Percentiles rank a stretch among this genome's conserved stretches.
phyloP scores from a whole-genome alignment of 179 eudicot genomes.

The Amaranthus tricolor region DNA sequence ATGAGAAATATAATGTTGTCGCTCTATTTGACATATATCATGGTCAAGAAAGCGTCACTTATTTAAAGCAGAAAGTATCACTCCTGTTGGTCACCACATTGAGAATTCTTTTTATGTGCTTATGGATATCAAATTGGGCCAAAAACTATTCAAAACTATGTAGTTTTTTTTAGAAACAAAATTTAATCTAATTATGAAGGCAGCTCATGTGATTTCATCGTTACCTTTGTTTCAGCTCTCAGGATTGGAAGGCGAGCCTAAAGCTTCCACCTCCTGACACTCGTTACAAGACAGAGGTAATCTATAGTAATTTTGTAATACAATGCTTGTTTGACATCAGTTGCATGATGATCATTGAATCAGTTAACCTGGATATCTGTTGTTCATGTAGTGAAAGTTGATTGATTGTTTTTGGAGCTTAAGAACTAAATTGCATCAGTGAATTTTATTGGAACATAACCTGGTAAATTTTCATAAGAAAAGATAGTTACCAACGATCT shows the following conservation, averaged over 20 bases:
- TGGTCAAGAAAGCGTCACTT: neutral
- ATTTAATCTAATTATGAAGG: neutral
- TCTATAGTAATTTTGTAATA: neutral
- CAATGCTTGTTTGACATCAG: neutral
- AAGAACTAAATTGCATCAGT: neutral
- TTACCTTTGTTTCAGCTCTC: slow-evolving; percentile 21
- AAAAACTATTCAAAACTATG: neutral
- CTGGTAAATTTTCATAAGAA: neutral
- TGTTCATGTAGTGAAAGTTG: neutral
- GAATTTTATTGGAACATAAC: neutral
- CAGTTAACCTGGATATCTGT: neutral
- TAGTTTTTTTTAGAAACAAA: neutral
- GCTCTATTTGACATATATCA: too few relatives aligned
- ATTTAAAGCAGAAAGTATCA: neutral
- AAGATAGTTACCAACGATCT: too few relatives aligned
- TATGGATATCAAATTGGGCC: neutral
- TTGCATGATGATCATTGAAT: neutral
- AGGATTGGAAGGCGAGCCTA: slow-evolving; percentile 30
- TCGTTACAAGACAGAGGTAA: slow-evolving; percentile 32
- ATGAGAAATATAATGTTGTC: too few relatives aligned
- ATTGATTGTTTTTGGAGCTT: neutral
- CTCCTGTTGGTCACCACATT: neutral
- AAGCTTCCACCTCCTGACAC: slow-evolving; percentile 31
- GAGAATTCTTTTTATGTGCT: neutral
- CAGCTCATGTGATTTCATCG: slow-evolving; percentile 11